Percentiles rank a stretch among this genome's conserved stretches.
Conservation (phyloP, 352 stramenopile genomes). For the Phytophthora pinifolia region DNA sequence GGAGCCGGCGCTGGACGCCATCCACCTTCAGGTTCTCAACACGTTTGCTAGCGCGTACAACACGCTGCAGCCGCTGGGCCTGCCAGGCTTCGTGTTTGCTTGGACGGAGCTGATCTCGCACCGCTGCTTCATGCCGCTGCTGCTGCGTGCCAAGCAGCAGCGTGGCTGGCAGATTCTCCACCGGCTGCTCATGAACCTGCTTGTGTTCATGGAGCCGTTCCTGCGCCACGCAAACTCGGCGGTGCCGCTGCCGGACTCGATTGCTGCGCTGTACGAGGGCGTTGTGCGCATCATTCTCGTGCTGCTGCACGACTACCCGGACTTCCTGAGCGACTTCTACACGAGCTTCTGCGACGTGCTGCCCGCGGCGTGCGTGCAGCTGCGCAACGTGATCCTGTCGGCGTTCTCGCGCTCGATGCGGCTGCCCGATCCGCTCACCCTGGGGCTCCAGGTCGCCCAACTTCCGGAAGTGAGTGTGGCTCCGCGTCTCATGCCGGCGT, state of each 20-base stretch:
- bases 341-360: conserved; percentile 98
- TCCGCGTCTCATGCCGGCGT: conserved; percentile 94
- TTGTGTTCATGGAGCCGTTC: conserved; percentile 98
- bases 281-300: conserved; percentile 97
- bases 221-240: conserved; percentile 86
- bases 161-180: conserved; percentile 98
- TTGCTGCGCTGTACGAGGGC: conserved; percentile 97
- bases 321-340: conserved; percentile 98
- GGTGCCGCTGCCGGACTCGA: conserved; percentile 82
- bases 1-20: conserved; percentile 92
- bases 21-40: conserved; percentile 94
- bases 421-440: conserved; percentile 97
- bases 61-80: conserved; percentile 93
- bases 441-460: conserved; percentile 97
- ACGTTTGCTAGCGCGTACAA: conserved; percentile 98
- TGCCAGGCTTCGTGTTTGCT: conserved; percentile 97
- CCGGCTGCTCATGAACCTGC: conserved; percentile 96
- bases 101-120: conserved; percentile 99
- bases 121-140: conserved; percentile 97
- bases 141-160: conserved; percentile 93
- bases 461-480: conserved; percentile 96
- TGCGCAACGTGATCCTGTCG: conserved; percentile 98
- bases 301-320: conserved; percentile 98
- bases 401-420: conserved; percentile 97
- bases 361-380: conserved; percentile 95